A percentile compares a stretch with the other conserved stretches of the same genome.
phyloP scores from a whole-genome alignment of 1,284 basidiomycete genomes.

The Rhodotorula glutinis region DNA sequence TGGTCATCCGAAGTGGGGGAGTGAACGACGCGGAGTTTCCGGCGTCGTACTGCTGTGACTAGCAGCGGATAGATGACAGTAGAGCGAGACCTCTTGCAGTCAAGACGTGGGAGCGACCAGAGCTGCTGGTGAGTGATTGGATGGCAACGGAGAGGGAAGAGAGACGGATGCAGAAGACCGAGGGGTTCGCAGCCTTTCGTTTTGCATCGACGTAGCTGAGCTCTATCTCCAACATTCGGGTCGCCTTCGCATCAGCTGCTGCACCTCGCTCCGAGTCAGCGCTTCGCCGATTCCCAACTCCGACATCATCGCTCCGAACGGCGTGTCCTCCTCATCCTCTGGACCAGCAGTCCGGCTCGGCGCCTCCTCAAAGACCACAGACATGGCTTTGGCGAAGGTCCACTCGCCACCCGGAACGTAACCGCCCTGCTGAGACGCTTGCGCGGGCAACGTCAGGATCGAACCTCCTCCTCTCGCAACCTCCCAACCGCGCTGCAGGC shows the following conservation, averaged over 20 bases:
- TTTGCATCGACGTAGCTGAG: too few relatives aligned
- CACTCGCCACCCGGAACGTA: conserved; percentile 22
- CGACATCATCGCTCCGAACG: conserved; percentile 35
- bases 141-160: too few relatives aligned
- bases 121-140: too few relatives aligned
- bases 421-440: conserved; percentile 13
- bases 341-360: background rate
- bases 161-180: too few relatives aligned
- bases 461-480: conserved; percentile 32
- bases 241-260: conserved; percentile 37
- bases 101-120: too few relatives aligned
- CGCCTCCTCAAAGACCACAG: conserved; percentile 41
- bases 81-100: too few relatives aligned
- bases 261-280: conserved; percentile 35
- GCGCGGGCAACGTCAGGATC: conserved; percentile 39
- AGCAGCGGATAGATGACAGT: too few relatives aligned
- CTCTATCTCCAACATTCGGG: conserved; percentile 43
- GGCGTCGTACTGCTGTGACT: too few relatives aligned
- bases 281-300: conserved; percentile 41
- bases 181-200: too few relatives aligned
- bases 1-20: background rate
- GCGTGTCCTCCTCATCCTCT: conserved; percentile 27
- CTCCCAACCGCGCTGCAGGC: conserved; percentile 38
- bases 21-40: too few relatives aligned
- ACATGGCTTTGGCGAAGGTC: conserved; percentile 40